Percentiles rank a stretch among this genome's conserved stretches.
phyloP scores from a whole-genome alignment of 208 protist genomes.

The Strigomonas culicis region DNA sequence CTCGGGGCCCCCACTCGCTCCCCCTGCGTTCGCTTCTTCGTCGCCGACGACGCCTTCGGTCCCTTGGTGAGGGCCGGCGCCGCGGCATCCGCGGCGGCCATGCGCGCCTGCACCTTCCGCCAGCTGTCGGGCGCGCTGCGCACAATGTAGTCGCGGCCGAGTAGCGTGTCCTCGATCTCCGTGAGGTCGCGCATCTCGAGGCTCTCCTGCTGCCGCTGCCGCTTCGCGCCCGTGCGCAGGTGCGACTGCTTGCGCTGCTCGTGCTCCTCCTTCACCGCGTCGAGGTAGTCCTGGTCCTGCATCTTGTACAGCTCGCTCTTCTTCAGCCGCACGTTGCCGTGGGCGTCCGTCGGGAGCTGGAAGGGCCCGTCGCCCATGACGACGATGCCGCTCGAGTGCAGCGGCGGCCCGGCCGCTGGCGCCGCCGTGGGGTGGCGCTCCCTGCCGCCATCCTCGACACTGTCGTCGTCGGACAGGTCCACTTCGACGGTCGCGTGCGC shows the following conservation, averaged over 20 bases:
- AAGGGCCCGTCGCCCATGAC: conserved; percentile 43
- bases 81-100: background rate
- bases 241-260: conserved; percentile 39
- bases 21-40: background rate
- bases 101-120: background rate
- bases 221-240: conserved; percentile 16
- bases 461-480: conserved; percentile 12
- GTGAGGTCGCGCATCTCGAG: conserved; percentile 41
- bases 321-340: conserved; percentile 63
- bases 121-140: background rate
- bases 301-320: conserved; percentile 84
- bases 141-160: no score
- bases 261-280: conserved; percentile 76
- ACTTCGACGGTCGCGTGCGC: conserved; percentile 8
- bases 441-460: conserved; percentile 12
- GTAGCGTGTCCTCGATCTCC: background rate
- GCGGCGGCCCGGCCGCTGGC: background rate
- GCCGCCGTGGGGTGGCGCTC: background rate
- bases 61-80: background rate
- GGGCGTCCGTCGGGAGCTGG: conserved; percentile 39
- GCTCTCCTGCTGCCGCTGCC: conserved; percentile 16
- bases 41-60: background rate
- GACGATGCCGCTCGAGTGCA: background rate
- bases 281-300: conserved; percentile 76
- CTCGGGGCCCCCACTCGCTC: conserved; percentile 14